These are phyloP conservation scores for Senna siamea DNA, from an alignment of 306 rosid species.

Conservation along the genomic window DNA sequence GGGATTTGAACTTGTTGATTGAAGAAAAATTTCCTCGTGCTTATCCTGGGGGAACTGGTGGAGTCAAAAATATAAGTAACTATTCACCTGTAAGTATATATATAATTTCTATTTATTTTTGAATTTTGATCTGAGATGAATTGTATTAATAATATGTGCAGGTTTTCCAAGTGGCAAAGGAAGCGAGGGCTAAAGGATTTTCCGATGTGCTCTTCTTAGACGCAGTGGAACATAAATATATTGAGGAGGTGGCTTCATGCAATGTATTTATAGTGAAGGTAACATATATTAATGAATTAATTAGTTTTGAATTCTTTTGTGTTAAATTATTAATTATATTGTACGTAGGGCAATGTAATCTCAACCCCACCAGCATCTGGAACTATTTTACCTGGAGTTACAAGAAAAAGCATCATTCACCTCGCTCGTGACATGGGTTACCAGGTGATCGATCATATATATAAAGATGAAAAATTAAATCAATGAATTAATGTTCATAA, in stretches of 20 bases:
- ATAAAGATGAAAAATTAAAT: too few relatives aligned
- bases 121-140: too few relatives aligned
- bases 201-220: conserved; percentile 59
- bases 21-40: conserved; percentile 42
- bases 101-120: neutral
- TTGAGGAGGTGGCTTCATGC: conserved; percentile 55
- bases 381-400: conserved; percentile 66
- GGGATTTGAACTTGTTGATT: conserved; percentile 20
- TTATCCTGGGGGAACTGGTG: conserved; percentile 48
- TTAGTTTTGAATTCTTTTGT: too few relatives aligned
- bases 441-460: conserved; percentile 36
- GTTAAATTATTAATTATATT: too few relatives aligned
- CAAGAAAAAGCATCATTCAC: conserved; percentile 57
- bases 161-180: conserved; percentile 45
- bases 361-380: conserved; percentile 45
- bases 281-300: neutral
- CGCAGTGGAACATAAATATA: conserved; percentile 40
- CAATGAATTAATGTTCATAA: too few relatives aligned
- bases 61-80: conserved; percentile 47
- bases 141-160: neutral
- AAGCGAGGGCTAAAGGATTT: conserved; percentile 59
- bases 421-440: conserved; percentile 53
- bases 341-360: too few relatives aligned
- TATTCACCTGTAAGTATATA: conserved; percentile 45
- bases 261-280: conserved; percentile 65